Evolutionary conservation across 106 monocot species (phyloP).

Genomic region (Agapanthus africanus): DNA sequence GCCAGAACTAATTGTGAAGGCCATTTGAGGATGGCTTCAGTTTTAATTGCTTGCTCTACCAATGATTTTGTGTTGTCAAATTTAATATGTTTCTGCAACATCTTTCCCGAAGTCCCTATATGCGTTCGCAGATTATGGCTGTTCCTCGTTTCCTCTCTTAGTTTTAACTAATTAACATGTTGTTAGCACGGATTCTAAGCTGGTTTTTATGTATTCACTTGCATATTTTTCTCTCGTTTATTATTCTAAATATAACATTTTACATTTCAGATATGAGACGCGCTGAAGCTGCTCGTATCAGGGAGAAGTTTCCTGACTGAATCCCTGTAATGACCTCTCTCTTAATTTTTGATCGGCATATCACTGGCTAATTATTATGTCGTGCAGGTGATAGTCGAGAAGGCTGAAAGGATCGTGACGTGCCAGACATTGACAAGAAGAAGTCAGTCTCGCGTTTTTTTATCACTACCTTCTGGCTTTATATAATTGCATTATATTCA

Average conservation of each 20-base stretch:
- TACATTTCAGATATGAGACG: slow-evolving; percentile 18
- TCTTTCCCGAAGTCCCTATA: not conserved
- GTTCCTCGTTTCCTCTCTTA: not conserved
- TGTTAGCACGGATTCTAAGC: not conserved
- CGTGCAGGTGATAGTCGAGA: slow-evolving; percentile 61
- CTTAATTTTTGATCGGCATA: no score
- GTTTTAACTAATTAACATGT: not conserved
- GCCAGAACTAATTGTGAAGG: no score
- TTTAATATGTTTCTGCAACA: no score
- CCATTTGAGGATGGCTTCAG: no score
- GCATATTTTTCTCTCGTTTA: no score
- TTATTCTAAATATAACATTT: not conserved
- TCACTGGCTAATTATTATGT: slow-evolving; percentile 6
- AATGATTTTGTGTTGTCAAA: no score
- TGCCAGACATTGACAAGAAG: slow-evolving; percentile 67
- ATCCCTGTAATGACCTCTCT: slow-evolving; percentile 13
- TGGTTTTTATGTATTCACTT: not conserved
- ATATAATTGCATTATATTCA: not conserved
- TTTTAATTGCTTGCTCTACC: no score
- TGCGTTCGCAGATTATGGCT: not conserved
- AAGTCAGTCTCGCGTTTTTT: slow-evolving; percentile 24
- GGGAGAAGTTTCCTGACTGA: slow-evolving; percentile 22
- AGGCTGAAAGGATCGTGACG: slow-evolving; percentile 42
- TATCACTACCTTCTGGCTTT: not conserved
- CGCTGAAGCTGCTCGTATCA: slow-evolving; percentile 18